These are phyloP conservation scores for Psilocybe cyanescens DNA, from an alignment of 768 basidiomycete species.

Conservation along the genomic window DNA sequence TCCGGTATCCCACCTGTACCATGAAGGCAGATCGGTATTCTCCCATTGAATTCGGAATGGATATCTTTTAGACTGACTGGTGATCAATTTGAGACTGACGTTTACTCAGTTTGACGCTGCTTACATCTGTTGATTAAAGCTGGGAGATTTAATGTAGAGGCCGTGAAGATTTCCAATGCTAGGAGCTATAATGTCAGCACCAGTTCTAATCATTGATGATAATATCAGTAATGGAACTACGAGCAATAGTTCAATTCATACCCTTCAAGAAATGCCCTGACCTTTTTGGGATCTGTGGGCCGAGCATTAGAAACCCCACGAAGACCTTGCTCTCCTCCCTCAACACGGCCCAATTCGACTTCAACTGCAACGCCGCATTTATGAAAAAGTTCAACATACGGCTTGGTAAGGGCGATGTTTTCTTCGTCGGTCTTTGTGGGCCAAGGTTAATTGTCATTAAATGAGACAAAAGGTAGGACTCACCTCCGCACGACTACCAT, in stretches of 20 bases:
- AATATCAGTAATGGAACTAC: no score
- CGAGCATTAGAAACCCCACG: slow-evolving; percentile 50
- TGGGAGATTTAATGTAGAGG: slow-evolving; percentile 46
- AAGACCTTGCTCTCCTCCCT: slow-evolving; percentile 53
- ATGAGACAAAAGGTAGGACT: slow-evolving; percentile 1
- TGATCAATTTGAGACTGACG: background rate
- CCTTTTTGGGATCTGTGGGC: slow-evolving; percentile 46
- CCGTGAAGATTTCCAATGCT: slow-evolving; percentile 54
- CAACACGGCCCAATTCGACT: slow-evolving; percentile 52
- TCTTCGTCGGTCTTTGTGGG: slow-evolving; percentile 46
- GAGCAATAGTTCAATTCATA: slow-evolving; percentile 9
- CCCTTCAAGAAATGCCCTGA: slow-evolving; percentile 45
- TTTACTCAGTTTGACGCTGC: background rate
- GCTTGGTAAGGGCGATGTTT: slow-evolving; percentile 46
- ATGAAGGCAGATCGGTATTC: slow-evolving; percentile 44
- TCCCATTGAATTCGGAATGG: slow-evolving; percentile 35
- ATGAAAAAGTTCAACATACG: slow-evolving; percentile 45
- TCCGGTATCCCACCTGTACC: slow-evolving; percentile 50
- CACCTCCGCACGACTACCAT: slow-evolving; percentile 49
- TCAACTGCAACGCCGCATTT: slow-evolving; percentile 46
- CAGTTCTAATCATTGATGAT: slow-evolving; percentile 32
- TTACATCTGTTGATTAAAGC: slow-evolving; percentile 48
- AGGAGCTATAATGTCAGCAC: slow-evolving; percentile 48
- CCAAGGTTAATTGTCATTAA: background rate
- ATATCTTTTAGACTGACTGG: slow-evolving; percentile 38